These are phyloP conservation scores for Nepenthes gracilis DNA, from an alignment of 148 eudicot species.

Conservation along the genomic window DNA sequence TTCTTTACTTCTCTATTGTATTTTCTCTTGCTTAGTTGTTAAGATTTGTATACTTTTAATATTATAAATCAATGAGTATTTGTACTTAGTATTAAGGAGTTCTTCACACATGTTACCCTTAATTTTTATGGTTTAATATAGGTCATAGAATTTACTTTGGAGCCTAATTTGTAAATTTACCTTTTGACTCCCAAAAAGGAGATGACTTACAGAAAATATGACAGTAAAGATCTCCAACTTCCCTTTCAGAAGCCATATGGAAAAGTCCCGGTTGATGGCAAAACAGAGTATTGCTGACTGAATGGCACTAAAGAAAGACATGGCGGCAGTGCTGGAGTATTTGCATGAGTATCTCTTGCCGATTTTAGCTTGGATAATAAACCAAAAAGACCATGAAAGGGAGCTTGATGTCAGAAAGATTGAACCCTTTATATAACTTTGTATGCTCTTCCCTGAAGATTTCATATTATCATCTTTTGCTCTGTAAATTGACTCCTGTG, in stretches of 20 bases:
- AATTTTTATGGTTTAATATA: too few relatives aligned
- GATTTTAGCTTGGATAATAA: slow-evolving; percentile 50
- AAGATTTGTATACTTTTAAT: too few relatives aligned
- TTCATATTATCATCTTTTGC: slow-evolving; percentile 1
- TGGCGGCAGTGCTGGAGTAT: slow-evolving; percentile 51
- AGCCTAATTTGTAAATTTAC: too few relatives aligned
- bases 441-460: slow-evolving; percentile 3
- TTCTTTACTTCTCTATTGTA: too few relatives aligned
- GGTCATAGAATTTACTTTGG: too few relatives aligned
- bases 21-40: too few relatives aligned
- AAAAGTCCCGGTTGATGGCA: slow-evolving; percentile 22
- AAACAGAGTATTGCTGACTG: slow-evolving; percentile 41
- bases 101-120: too few relatives aligned
- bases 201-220: slow-evolving; percentile 45
- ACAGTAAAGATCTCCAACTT: slow-evolving; percentile 37
- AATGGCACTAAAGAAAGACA: slow-evolving; percentile 50
- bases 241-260: slow-evolving; percentile 58
- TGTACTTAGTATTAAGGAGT: too few relatives aligned
- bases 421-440: slow-evolving; percentile 36
- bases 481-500: not conserved
- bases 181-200: not conserved
- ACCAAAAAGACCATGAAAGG: slow-evolving; percentile 71
- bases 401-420: slow-evolving; percentile 32
- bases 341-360: slow-evolving; percentile 42
- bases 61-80: too few relatives aligned